Percentiles rank a stretch among this genome's conserved stretches.
These are phyloP conservation scores for Saururus chinensis DNA, from an alignment of 164 flowering plant genomes.

Conservation along the genomic window DNA sequence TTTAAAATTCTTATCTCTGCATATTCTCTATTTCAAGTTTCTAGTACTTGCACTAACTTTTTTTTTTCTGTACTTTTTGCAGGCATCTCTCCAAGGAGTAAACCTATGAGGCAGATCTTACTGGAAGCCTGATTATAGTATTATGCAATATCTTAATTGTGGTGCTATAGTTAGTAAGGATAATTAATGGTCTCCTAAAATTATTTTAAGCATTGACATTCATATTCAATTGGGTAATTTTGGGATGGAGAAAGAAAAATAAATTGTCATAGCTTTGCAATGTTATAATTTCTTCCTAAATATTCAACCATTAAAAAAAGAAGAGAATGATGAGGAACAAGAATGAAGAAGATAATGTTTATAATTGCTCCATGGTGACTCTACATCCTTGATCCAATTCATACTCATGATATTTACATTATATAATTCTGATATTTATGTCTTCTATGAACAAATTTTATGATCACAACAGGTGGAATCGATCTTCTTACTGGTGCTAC, in stretches of 20 bases:
- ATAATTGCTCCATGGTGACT: no score
- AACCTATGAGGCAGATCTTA: slow-evolving; percentile 42
- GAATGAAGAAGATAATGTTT: no score
- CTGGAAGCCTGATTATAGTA: slow-evolving; percentile 33
- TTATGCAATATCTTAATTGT: slow-evolving; percentile 40
- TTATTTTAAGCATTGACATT: background rate
- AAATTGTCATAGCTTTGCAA: background rate
- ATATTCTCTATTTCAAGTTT: background rate
- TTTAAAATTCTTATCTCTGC: background rate
- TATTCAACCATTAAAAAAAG: background rate
- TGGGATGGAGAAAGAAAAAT: background rate
- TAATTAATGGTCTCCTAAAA: slow-evolving; percentile 1
- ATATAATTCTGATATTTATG: background rate
- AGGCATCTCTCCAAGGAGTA: slow-evolving; percentile 40
- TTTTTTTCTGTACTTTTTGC: slow-evolving; percentile 8
- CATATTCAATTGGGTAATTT: background rate
- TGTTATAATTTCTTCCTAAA: background rate
- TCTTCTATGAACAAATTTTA: background rate
- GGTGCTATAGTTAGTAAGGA: slow-evolving; percentile 77
- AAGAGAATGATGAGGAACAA: background rate
- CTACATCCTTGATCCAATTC: no score
- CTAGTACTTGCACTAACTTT: background rate
- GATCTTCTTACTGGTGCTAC: slow-evolving; percentile 83
- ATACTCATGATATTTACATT: no score
- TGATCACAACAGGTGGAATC: slow-evolving; percentile 57